Evolutionary conservation across 1,284 basidiomycete genomes (phyloP).

Genomic region (Trichosporon sp.): DNA sequence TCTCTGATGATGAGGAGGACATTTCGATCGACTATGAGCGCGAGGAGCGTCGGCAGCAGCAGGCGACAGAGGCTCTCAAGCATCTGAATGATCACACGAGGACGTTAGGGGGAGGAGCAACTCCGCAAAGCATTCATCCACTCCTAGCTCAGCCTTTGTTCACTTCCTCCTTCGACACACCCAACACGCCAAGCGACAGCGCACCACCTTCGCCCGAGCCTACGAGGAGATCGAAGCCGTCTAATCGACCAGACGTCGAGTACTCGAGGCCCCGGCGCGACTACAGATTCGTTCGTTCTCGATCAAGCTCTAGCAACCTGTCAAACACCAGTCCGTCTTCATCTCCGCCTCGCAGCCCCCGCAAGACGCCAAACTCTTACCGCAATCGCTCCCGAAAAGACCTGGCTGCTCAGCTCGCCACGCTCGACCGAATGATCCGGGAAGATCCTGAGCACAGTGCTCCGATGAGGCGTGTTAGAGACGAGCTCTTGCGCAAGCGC

Average conservation of each 20-base stretch:
- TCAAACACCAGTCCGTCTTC: not conserved
- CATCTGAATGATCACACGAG: constrained; percentile 14
- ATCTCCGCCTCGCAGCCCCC: not conserved
- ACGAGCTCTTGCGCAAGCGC: not conserved
- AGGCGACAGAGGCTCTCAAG: not conserved
- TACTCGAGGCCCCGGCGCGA: not conserved
- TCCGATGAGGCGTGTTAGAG: not conserved
- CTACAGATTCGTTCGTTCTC: not conserved
- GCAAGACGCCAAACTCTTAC: not conserved
- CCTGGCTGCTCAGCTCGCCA: not conserved
- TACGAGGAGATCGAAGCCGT: not conserved
- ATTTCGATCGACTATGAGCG: not conserved
- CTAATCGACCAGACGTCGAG: not conserved
- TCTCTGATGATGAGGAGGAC: constrained; percentile 4
- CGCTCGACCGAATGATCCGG: not conserved
- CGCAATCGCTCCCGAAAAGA: not conserved
- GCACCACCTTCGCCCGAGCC: not conserved
- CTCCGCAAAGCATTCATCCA: not conserved
- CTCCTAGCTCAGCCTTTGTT: not conserved
- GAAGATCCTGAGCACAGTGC: not conserved
- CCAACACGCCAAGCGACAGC: not conserved
- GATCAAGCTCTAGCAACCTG: not conserved
- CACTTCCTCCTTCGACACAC: not conserved
- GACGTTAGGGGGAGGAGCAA: not conserved
- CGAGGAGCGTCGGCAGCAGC: not conserved